Percentiles rank a stretch among this genome's conserved stretches.
Evolutionary conservation across 345 rosid species (phyloP).

Genomic region (Arabidopsis suecica): DNA sequence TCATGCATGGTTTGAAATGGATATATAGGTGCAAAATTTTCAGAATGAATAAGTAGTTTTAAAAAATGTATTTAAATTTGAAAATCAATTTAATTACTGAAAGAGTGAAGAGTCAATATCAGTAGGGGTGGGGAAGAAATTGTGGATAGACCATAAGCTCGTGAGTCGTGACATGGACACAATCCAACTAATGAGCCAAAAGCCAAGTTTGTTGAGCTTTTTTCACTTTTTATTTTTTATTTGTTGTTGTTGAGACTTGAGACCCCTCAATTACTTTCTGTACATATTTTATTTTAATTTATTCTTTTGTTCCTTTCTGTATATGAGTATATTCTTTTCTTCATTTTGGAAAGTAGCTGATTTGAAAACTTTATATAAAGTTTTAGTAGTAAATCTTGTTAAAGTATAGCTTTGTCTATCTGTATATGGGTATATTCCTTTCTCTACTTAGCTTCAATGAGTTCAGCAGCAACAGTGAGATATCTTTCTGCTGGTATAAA

Average conservation of each 20-base stretch:
- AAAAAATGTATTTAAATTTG: neutral
- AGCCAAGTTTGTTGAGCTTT: conserved; percentile 35
- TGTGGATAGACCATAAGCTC: conserved; percentile 24
- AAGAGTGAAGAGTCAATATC: conserved; percentile 33
- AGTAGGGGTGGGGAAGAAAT: conserved; percentile 16
- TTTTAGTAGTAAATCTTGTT: neutral
- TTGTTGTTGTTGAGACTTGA: conserved; percentile 23
- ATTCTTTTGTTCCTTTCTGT: conserved; percentile 19
- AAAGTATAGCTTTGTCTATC: neutral
- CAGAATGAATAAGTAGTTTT: neutral
- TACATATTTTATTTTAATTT: conserved; percentile 4
- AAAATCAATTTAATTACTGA: neutral
- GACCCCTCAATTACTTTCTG: conserved; percentile 32
- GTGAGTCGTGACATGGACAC: conserved; percentile 38
- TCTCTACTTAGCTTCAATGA: neutral
- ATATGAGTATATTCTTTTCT: conserved; percentile 25
- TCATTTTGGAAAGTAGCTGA: neutral
- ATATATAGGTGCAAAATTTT: neutral
- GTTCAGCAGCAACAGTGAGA: neutral
- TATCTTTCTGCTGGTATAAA: neutral
- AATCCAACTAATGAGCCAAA: conserved; percentile 38
- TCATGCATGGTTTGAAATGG: conserved; percentile 9
- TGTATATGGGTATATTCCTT: neutral
- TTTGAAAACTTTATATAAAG: neutral
- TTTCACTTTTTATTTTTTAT: neutral